phyloP scores from a whole-genome alignment of 352 stramenopile species.

The Globisporangium takayamanum region DNA sequence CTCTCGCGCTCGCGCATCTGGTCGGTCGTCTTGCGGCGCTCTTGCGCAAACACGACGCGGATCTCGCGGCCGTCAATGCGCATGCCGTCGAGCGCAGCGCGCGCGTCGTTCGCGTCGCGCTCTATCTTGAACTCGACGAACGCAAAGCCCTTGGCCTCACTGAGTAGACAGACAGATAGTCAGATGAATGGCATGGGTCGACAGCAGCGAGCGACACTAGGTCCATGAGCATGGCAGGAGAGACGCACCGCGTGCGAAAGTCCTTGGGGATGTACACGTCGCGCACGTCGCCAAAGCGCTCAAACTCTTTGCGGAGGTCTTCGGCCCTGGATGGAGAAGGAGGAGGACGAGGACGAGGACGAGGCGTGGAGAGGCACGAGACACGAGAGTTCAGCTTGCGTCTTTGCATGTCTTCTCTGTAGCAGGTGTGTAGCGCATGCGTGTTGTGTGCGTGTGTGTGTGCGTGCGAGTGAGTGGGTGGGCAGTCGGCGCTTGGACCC shows the following conservation, averaged over 20 bases:
- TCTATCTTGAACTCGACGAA: slow-evolving; percentile 94
- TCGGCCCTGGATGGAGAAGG: slow-evolving; percentile 43
- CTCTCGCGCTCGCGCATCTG: slow-evolving; percentile 91
- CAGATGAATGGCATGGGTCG: background rate
- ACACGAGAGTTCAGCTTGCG: slow-evolving; percentile 1
- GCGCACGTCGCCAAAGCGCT: slow-evolving; percentile 90
- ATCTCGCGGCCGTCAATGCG: slow-evolving; percentile 90
- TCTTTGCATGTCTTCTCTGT: background rate
- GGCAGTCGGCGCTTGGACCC: too few species aligned
- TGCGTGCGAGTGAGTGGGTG: too few species aligned
- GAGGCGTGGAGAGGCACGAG: background rate
- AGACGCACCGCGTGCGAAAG: slow-evolving; percentile 85
- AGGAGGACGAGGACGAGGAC: background rate
- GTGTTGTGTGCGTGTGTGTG: too few species aligned
- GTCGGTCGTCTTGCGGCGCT: slow-evolving; percentile 92
- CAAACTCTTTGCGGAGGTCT: slow-evolving; percentile 91
- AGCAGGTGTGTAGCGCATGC: too few species aligned
- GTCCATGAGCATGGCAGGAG: background rate
- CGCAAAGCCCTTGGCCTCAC: slow-evolving; percentile 92
- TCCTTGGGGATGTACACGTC: slow-evolving; percentile 96
- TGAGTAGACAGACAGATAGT: slow-evolving; percentile 13
- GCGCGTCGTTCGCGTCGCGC: slow-evolving; percentile 87
- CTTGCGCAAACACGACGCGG: slow-evolving; percentile 95
- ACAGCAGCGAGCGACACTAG: background rate
- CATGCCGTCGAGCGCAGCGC: slow-evolving; percentile 88